These are phyloP conservation scores for Pseudogymnoascus sp. DNA, from an alignment of 2,329 filamentous ascomycete species.

Conservation along the genomic window DNA sequence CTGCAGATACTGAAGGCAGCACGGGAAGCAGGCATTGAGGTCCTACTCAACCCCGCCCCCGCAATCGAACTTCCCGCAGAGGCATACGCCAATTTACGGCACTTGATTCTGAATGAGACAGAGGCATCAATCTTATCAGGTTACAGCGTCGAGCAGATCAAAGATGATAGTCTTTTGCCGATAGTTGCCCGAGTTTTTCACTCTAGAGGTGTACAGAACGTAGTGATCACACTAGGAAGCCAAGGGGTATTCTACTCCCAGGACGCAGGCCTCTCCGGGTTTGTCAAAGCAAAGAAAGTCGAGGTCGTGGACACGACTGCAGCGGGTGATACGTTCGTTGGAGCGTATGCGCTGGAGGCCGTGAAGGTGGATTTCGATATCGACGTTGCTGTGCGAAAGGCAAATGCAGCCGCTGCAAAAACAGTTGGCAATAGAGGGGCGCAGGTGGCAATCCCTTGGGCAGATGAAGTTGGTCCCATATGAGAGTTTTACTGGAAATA, in stretches of 20 bases:
- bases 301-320: constrained; percentile 17
- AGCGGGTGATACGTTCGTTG: constrained; percentile 18
- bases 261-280: background rate
- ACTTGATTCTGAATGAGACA: constrained; percentile 11
- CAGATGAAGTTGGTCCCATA: background rate
- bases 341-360: background rate
- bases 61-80: background rate
- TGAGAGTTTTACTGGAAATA: background rate
- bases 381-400: constrained; percentile 4
- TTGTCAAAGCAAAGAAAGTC: constrained; percentile 11
- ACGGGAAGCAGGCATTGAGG: background rate
- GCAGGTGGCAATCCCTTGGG: constrained; percentile 2
- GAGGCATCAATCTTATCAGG: constrained; percentile 9
- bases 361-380: constrained; percentile 10
- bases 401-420: constrained; percentile 8
- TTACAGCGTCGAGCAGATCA: background rate
- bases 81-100: background rate
- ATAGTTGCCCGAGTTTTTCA: background rate
- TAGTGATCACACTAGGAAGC: constrained; percentile 14
- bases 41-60: constrained; percentile 12
- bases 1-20: background rate
- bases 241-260: constrained; percentile 15
- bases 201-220: constrained; percentile 8
- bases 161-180: background rate
- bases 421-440: constrained; percentile 4